A percentile compares a stretch with the other conserved stretches of the same genome.
Conservation (phyloP, 352 stramenopile genomes). For the Phytophthora podocarpi region DNA sequence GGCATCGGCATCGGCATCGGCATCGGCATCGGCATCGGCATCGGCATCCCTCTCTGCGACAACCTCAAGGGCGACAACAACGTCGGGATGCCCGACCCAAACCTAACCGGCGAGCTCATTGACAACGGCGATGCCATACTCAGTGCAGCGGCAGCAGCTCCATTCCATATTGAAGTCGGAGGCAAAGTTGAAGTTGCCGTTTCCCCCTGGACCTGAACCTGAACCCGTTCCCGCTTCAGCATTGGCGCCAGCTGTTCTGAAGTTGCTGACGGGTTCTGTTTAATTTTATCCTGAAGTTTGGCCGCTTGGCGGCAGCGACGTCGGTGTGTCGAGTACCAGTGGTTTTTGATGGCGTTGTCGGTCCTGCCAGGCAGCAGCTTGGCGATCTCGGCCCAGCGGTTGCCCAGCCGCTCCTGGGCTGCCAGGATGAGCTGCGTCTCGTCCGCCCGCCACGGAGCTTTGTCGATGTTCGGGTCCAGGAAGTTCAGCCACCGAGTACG, state of each 20-base stretch:
- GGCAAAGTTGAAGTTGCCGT: slow-evolving; percentile 1
- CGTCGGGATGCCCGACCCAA: slow-evolving; percentile 6
- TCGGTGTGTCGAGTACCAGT: slow-evolving; percentile 85
- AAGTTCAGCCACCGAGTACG: slow-evolving; percentile 96
- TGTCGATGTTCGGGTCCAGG: slow-evolving; percentile 93
- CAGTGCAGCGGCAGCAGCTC: background rate
- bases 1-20: slow-evolving; percentile 19
- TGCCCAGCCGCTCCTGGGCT: slow-evolving; percentile 83
- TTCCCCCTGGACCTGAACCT: background rate
- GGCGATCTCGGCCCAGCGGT: slow-evolving; percentile 98
- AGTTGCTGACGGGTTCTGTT: slow-evolving; percentile 1
- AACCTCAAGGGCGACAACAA: slow-evolving; percentile 28
- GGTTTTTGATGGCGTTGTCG: slow-evolving; percentile 89
- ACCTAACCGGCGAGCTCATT: slow-evolving; percentile 34
- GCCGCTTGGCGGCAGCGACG: slow-evolving; percentile 59
- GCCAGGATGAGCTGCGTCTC: slow-evolving; percentile 90
- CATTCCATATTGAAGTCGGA: slow-evolving; percentile 7
- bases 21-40: slow-evolving; percentile 5
- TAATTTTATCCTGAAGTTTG: slow-evolving; percentile 40
- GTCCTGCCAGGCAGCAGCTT: slow-evolving; percentile 95
- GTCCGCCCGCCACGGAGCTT: slow-evolving; percentile 91
- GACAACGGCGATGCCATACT: slow-evolving; percentile 42
- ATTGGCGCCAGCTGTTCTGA: background rate
- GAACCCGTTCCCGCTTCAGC: slow-evolving; percentile 1
- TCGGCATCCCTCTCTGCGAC: slow-evolving; percentile 7